Conservation (phyloP, 148 eudicot species). For the Cornus controversa region DNA sequence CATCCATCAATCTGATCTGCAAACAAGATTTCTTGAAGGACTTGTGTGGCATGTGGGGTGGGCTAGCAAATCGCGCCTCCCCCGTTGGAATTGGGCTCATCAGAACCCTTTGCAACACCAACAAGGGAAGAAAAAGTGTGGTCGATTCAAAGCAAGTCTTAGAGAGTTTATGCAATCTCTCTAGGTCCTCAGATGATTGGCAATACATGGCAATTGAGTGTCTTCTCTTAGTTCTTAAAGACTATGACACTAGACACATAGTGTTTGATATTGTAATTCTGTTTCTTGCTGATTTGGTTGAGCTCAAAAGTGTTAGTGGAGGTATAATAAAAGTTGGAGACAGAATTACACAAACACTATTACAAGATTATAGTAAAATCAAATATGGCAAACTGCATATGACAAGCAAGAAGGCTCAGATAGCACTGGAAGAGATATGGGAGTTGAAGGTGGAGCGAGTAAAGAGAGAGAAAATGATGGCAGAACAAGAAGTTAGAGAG, state of each 20-base stretch:
- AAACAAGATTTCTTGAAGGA: slow-evolving; percentile 32
- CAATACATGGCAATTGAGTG: slow-evolving; percentile 67
- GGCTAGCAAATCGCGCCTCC: slow-evolving; percentile 47
- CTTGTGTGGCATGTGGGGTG: slow-evolving; percentile 62
- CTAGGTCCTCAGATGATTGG: slow-evolving; percentile 69
- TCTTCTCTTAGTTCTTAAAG: slow-evolving; percentile 53
- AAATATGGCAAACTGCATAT: slow-evolving; percentile 25
- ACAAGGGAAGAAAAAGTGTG: slow-evolving; percentile 43
- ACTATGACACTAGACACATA: slow-evolving; percentile 45
- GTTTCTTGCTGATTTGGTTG: slow-evolving; percentile 55
- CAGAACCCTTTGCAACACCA: slow-evolving; percentile 49
- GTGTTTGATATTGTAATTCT: slow-evolving; percentile 36
- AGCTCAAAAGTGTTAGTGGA: slow-evolving; percentile 28
- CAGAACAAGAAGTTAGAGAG: slow-evolving; percentile 36
- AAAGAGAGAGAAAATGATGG: slow-evolving; percentile 39
- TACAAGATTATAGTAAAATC: slow-evolving; percentile 42
- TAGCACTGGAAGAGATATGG: slow-evolving; percentile 48
- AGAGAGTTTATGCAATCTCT: slow-evolving; percentile 44
- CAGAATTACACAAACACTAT: slow-evolving; percentile 39
- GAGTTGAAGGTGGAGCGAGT: slow-evolving; percentile 44
- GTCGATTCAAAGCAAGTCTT: slow-evolving; percentile 38
- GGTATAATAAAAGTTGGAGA: slow-evolving; percentile 40
- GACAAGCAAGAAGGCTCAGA: slow-evolving; percentile 24
- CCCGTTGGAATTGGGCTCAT: slow-evolving; percentile 54
- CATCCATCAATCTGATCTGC: slow-evolving; percentile 42